A percentile compares a stretch with the other conserved stretches of the same genome.
phyloP scores from a whole-genome alignment of 2,329 filamentous ascomycete species.

The Aspergillus texensis region DNA sequence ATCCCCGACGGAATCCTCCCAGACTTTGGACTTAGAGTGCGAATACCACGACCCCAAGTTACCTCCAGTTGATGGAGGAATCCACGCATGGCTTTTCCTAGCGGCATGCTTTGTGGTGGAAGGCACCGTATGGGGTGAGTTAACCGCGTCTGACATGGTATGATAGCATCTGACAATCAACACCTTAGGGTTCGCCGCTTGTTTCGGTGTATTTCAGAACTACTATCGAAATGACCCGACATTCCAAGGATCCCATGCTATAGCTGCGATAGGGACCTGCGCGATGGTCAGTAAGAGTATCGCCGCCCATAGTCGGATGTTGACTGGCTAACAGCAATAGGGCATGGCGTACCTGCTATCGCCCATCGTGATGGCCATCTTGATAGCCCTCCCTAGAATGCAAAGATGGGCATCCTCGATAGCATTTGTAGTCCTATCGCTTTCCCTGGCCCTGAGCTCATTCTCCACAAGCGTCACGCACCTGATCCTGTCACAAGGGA shows the following conservation, averaged over 20 bases:
- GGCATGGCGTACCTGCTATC: constrained; percentile 30
- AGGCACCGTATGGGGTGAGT: constrained; percentile 56
- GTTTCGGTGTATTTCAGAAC: constrained; percentile 37
- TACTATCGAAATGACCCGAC: constrained; percentile 33
- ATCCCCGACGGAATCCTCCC: background rate
- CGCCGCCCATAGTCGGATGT: background rate
- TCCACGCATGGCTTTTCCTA: constrained; percentile 51
- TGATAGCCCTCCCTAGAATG: constrained; percentile 24
- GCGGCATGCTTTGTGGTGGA: constrained; percentile 56
- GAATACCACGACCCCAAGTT: constrained; percentile 37
- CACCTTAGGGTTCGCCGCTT: constrained; percentile 25
- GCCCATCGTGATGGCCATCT: constrained; percentile 22
- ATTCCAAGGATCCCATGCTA: constrained; percentile 27
- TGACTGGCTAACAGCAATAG: constrained; percentile 6
- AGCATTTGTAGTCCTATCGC: constrained; percentile 26
- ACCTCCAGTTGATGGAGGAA: constrained; percentile 41
- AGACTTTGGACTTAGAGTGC: background rate
- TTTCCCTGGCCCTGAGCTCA: constrained; percentile 28
- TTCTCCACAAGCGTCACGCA: constrained; percentile 27
- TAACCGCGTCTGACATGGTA: background rate
- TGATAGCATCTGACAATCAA: background rate
- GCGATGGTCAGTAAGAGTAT: constrained; percentile 24
- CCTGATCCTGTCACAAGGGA: constrained; percentile 30
- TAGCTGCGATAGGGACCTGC: constrained; percentile 38
- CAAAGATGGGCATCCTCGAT: constrained; percentile 26